Evolutionary conservation across 2,329 filamentous ascomycete species (phyloP).

Genomic region (Diaporthe humulicola): DNA sequence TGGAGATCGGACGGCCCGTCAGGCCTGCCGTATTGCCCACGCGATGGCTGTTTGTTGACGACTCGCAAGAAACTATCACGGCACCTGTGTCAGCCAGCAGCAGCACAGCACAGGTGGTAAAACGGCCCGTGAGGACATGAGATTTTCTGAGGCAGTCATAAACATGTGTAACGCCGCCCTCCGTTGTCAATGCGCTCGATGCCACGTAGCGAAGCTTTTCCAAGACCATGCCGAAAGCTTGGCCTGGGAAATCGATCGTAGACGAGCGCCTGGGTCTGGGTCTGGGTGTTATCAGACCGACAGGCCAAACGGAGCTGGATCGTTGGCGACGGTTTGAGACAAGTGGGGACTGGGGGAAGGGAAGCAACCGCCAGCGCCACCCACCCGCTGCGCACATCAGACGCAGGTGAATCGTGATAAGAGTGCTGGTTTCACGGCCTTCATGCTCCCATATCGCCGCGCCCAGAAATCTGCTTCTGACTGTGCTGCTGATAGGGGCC

Average conservation of each 20-base stretch:
- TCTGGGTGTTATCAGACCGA: conserved; percentile 21
- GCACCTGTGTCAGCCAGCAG: not conserved
- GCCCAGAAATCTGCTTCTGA: not conserved
- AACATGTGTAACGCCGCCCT: not conserved
- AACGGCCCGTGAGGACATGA: not conserved
- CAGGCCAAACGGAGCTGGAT: conserved; percentile 10
- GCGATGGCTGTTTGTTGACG: not conserved
- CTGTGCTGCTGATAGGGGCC: not conserved
- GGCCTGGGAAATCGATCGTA: conserved; percentile 12
- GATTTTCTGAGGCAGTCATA: conserved; percentile 3
- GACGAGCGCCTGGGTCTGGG: conserved; percentile 20
- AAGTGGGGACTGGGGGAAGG: conserved; percentile 21
- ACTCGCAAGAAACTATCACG: not conserved
- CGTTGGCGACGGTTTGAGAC: conserved; percentile 26
- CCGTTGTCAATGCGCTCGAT: conserved; percentile 15
- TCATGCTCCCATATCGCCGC: conserved; percentile 10
- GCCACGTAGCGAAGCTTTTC: conserved; percentile 30
- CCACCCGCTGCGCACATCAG: conserved; percentile 37
- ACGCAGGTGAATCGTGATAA: conserved; percentile 35
- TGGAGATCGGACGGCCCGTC: conserved; percentile 32
- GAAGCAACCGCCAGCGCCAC: conserved; percentile 1
- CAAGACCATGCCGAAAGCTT: conserved; percentile 33
- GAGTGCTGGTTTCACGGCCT: conserved; percentile 35
- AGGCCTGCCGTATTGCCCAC: not conserved
- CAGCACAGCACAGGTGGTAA: not conserved